phyloP scores from a whole-genome alignment of 768 basidiomycete genomes.

The Tylopilus sp. region DNA sequence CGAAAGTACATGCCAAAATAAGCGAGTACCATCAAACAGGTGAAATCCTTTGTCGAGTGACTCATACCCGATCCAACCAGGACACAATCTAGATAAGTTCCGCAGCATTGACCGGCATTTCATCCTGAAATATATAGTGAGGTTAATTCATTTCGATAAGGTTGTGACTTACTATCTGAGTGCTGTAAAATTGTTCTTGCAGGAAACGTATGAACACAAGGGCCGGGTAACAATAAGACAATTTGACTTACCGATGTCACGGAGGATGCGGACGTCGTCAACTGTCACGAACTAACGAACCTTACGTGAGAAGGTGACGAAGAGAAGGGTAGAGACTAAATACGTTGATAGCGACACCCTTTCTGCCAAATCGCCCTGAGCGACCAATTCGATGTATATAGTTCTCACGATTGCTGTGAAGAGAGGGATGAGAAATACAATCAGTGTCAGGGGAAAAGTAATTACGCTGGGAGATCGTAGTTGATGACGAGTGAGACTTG shows the following conservation, averaged over 20 bases:
- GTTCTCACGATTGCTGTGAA: conserved; percentile 87
- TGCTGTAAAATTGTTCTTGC: conserved; percentile 95
- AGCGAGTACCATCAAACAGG: conserved; percentile 2
- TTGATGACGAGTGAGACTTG: conserved; percentile 98
- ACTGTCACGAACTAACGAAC: conserved; percentile 78
- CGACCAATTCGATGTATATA: conserved; percentile 99
- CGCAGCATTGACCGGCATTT: conserved; percentile 98
- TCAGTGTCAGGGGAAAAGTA: conserved; percentile 3
- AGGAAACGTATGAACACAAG: conserved; percentile 10
- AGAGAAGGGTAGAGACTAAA: conserved; percentile 25
- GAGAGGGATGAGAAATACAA: conserved; percentile 10
- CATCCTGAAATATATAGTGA: conserved; percentile 59
- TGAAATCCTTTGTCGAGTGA: not conserved
- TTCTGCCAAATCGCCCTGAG: conserved; percentile 97
- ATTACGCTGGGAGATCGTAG: conserved; percentile 91
- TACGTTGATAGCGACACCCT: conserved; percentile 99
- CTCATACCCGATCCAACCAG: not conserved
- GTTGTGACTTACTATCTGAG: conserved; percentile 68
- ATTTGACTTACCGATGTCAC: conserved; percentile 79
- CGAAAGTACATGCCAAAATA: conserved; percentile 18
- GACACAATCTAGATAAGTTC: conserved; percentile 73
- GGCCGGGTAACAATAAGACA: not conserved
- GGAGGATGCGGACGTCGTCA: conserved; percentile 93
- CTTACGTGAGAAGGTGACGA: conserved; percentile 14
- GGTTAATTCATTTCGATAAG: not conserved